Evolutionary conservation across 345 rosid species (phyloP), one percentile per base, ranked within the genome.

Genomic region (Linum trigynum): DNA sequence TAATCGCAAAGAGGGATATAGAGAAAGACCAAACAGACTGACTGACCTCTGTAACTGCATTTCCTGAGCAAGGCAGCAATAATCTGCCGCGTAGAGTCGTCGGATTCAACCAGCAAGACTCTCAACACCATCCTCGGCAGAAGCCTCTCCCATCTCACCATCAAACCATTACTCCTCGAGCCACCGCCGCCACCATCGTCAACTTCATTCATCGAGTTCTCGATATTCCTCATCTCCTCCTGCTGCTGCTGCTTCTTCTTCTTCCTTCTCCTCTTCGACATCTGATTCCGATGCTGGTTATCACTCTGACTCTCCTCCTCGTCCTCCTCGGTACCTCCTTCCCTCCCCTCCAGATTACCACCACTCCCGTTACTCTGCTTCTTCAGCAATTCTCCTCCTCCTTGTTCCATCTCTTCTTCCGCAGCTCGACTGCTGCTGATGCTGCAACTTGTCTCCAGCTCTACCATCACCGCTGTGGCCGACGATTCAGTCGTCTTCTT

Each of bases 1-100:
- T 23, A 23, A 23, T 23, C 32, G 32, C 32, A 23, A 23, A 23
- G 32, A 23, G 32, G 32, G 32, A 23, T 23, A 23, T 0, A 32
- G 63, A 5, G 35, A 8, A 39, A 3, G 4, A 43, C 3, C 8
- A 40, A 66, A 78, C 86, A 36, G 32, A 23, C 1, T 23, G 32
- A 23, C 32, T 23, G 55, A 94, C 99, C 99, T 76, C 68, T 80
- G 75, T 88, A 94, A 65, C 86, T 79, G 70, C 96, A 90, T 81
- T 88, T 94, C 79, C 89, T 77, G 38, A 94, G 90, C 55, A 94
- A 89, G 61, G 95, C 96, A 50, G 92, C 57, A 14, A 94, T 74
- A 56, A 94, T 88, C 78, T 94, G 97, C 62, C 99, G 77, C 8
- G 99, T 94, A 0, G 95, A 94, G 76, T 90, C 99, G 65, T 94